Conservation (phyloP, 129 eudicot species). For the Solidago caesia region DNA sequence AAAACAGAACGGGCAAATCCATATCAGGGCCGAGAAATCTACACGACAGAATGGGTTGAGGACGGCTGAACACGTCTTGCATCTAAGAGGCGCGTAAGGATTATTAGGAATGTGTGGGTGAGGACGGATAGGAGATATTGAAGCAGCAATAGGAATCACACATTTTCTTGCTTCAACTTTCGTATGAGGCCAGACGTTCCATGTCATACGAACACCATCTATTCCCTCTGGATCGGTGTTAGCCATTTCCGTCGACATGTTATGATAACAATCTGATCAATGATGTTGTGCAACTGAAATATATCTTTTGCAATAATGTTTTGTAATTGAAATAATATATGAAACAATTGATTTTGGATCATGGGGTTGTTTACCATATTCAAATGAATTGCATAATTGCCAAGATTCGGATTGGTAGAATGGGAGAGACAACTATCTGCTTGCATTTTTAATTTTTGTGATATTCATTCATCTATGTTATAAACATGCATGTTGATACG, state of each 20-base stretch:
- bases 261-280: background rate
- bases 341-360: no score
- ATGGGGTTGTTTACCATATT: background rate
- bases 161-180: conserved; percentile 68
- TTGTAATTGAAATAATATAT: no score
- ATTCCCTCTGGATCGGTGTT: conserved; percentile 65
- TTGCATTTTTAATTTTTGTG: background rate
- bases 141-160: conserved; percentile 77
- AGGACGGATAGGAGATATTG: conserved; percentile 64
- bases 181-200: conserved; percentile 66
- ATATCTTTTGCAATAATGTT: no score
- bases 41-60: conserved; percentile 52
- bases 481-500: background rate
- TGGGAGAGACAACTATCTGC: background rate
- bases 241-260: conserved; percentile 61
- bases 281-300: background rate
- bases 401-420: background rate
- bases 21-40: conserved; percentile 50
- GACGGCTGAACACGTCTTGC: conserved; percentile 60
- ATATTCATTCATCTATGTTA: background rate
- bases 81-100: conserved; percentile 65
- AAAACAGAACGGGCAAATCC: conserved; percentile 78
- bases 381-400: background rate
- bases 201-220: conserved; percentile 71
- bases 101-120: conserved; percentile 55